Percentiles rank a stretch among this genome's conserved stretches.
These are phyloP conservation scores for Piper betle DNA, from an alignment of 164 flowering plant genomes.

Conservation along the genomic window DNA sequence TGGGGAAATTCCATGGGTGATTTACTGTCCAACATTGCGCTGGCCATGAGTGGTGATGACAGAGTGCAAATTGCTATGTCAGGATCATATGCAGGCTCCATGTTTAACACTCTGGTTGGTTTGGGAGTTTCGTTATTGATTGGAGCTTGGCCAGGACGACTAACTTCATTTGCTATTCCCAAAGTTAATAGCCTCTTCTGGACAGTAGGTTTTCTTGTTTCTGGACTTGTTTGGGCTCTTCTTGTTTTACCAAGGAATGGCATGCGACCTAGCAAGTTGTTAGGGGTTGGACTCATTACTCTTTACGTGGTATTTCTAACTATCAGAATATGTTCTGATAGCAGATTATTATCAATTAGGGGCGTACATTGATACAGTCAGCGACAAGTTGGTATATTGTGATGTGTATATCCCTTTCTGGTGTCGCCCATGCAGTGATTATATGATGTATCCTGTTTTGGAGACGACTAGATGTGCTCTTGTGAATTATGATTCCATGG, in stretches of 20 bases:
- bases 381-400: not conserved
- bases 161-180: slow-evolving; percentile 45
- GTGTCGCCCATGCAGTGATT: too few species aligned
- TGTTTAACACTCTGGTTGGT: slow-evolving; percentile 86
- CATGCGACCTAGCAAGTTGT: slow-evolving; percentile 58
- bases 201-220: slow-evolving; percentile 60
- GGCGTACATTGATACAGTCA: not conserved
- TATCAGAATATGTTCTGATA: slow-evolving; percentile 19
- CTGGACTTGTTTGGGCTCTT: slow-evolving; percentile 74
- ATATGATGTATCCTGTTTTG: too few species aligned
- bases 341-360: not conserved
- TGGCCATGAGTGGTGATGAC: slow-evolving; percentile 77
- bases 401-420: too few species aligned
- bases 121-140: slow-evolving; percentile 73
- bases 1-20: slow-evolving; percentile 99
- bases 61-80: slow-evolving; percentile 87
- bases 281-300: slow-evolving; percentile 58
- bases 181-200: slow-evolving; percentile 45
- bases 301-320: slow-evolving; percentile 58
- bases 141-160: slow-evolving; percentile 57
- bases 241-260: slow-evolving; percentile 49
- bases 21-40: slow-evolving; percentile 62
- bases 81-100: slow-evolving; percentile 96
- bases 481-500: too few species aligned
- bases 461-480: too few species aligned